Evolutionary conservation across 345 rosid genomes (phyloP).

Genomic region (Rhodomyrtus tomentosa): DNA sequence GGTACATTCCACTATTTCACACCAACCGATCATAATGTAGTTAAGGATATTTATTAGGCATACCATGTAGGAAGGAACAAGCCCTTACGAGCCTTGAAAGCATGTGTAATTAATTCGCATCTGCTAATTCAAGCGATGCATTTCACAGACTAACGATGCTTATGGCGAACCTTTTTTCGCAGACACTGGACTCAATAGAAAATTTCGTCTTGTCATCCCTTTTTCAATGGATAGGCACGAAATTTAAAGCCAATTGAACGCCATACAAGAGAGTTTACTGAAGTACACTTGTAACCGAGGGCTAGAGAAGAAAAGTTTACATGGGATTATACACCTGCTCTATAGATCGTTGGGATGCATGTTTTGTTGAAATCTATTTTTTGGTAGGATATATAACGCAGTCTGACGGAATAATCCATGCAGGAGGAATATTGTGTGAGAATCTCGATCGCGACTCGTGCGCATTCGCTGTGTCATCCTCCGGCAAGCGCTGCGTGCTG

Average conservation of each 20-base stretch:
- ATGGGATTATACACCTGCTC: not conserved
- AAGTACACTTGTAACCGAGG: not conserved
- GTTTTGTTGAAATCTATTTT: not conserved
- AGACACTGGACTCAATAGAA: not conserved
- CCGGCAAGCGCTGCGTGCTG: constrained; percentile 71
- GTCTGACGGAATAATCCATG: not conserved
- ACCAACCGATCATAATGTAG: not conserved
- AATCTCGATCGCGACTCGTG: constrained; percentile 42
- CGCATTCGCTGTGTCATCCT: constrained; percentile 62
- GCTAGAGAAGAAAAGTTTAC: not conserved
- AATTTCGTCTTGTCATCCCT: not conserved
- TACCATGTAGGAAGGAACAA: not conserved
- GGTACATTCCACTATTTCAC: not conserved
- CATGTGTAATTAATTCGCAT: not conserved
- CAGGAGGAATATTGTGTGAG: constrained; percentile 53
- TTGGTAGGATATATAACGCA: not conserved
- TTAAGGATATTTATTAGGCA: not conserved
- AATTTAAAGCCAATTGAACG: not conserved
- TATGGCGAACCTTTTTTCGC: not conserved
- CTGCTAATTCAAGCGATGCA: not conserved
- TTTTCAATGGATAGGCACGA: not conserved
- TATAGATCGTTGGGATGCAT: not conserved
- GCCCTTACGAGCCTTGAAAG: not conserved
- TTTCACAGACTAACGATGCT: not conserved
- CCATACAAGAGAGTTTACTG: not conserved